phyloP scores from a whole-genome alignment of 108 stramenopile genomes.

The Skeletonema potamos region DNA sequence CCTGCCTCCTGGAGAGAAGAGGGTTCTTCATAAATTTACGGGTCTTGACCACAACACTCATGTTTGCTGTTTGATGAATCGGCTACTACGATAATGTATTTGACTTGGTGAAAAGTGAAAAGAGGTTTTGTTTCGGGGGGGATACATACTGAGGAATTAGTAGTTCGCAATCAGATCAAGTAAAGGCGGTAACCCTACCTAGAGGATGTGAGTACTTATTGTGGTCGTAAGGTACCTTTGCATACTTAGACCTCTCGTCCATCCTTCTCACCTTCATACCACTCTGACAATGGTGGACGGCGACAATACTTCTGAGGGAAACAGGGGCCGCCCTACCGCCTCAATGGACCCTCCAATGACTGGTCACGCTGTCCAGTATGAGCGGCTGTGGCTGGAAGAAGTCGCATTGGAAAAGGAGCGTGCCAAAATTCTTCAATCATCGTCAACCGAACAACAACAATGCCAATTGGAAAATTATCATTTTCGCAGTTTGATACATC shows the following conservation, averaged over 20 bases:
- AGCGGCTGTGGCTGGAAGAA: conserved; percentile 26
- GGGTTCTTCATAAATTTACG: conserved; percentile 99
- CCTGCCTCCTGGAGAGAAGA: conserved; percentile 96
- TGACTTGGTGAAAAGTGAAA: background rate
- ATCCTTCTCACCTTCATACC: too few relatives aligned
- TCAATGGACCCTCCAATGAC: conserved; percentile 15
- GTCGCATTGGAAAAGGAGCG: conserved; percentile 11
- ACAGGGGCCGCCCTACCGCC: background rate
- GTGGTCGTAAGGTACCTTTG: too few relatives aligned
- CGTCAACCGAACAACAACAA: conserved; percentile 1
- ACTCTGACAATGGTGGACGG: background rate
- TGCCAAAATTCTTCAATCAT: background rate
- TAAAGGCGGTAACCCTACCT: too few relatives aligned
- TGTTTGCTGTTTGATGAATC: conserved; percentile 14
- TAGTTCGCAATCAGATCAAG: background rate
- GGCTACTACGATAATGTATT: background rate
- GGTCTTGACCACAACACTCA: conserved; percentile 94
- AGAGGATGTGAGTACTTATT: too few relatives aligned
- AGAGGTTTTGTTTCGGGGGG: background rate
- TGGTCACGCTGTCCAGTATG: conserved; percentile 33
- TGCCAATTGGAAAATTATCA: background rate
- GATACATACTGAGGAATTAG: background rate
- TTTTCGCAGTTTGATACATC: conserved; percentile 31
- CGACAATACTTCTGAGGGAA: background rate
- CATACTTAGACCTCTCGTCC: too few relatives aligned